Evolutionary conservation across 768 basidiomycete genomes (phyloP), one percentile per base, ranked within the genome.

Genomic region (Phanerodontia chrysosporium): DNA sequence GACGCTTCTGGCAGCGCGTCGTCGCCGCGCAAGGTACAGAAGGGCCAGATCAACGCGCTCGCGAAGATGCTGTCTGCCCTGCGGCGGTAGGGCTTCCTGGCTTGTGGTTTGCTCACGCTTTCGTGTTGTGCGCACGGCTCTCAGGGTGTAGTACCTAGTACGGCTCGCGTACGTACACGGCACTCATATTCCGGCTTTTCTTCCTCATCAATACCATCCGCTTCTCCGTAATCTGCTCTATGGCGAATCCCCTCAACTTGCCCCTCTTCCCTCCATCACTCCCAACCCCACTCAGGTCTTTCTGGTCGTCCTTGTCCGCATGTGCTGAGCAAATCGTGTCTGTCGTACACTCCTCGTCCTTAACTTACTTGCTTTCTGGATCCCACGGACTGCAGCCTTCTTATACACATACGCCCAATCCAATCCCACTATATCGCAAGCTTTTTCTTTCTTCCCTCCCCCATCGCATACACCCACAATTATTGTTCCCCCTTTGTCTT

Each of bases 11-110:
- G 76, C 22, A 69, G 74, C 58, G 79, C 81, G 32, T 77, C 79
- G 51, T 74, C 75, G 51, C 82, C 83, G 53, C 76, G 90, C 80
- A 92, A 89, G 76, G 87, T 90, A 67, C 87, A 92, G 77, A 93
- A 87, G 74, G 90, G 88, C 49, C 93, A 95, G 78, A 94, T 94
- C 75, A 86, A 87, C 67, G 83, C 90, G 44, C 78, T 95, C 66
- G 92, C 92, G 58, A 95, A 95, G 85, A 92, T 95, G 90, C 76
- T 95, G 59, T 91, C 86, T 58, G 88, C 89, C 53, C 73, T 91
- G 73, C 80, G 88, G 67, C 86, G 86, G 67, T 89, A 62, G 55
- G 27, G 21, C 25, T 36, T 36, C 21, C 54, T 42, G 59, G n/a
- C 46, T 27, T 55, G 49, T 52, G 25, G 28, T 54, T 52, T 35